These are phyloP conservation scores for Colletotrichum cereale DNA, from an alignment of 2,329 filamentous ascomycete species.

Conservation along the genomic window DNA sequence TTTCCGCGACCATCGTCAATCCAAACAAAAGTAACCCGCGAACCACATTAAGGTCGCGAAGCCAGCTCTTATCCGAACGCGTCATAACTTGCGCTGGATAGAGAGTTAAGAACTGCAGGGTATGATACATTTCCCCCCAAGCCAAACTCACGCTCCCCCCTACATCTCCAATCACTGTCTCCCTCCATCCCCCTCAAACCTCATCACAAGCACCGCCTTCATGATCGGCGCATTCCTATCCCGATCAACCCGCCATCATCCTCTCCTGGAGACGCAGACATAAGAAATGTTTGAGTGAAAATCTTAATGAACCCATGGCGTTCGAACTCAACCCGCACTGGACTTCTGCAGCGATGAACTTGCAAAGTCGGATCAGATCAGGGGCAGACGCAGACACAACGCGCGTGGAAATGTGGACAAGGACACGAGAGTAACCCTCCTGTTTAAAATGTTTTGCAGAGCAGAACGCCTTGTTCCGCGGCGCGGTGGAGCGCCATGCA, in stretches of 20 bases:
- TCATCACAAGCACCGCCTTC: conserved; percentile 11
- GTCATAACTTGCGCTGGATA: conserved; percentile 22
- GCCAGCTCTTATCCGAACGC: conserved; percentile 23
- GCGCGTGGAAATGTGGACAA: conserved; percentile 40
- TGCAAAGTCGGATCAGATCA: conserved; percentile 39
- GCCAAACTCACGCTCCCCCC: conserved; percentile 32
- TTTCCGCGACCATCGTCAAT: conserved; percentile 33
- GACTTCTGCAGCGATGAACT: conserved; percentile 40
- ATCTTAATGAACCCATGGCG: conserved; percentile 35
- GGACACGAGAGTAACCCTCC: conserved; percentile 40
- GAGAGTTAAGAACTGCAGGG: conserved; percentile 37
- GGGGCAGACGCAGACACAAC: conserved; percentile 28
- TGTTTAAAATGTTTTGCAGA: conserved; percentile 40
- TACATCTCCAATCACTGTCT: conserved; percentile 1
- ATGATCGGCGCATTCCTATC: conserved; percentile 22
- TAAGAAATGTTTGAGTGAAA: conserved; percentile 38
- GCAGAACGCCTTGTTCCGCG: conserved; percentile 38
- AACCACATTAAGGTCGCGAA: conserved; percentile 39
- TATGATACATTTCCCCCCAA: conserved; percentile 39
- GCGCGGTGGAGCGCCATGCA: conserved; percentile 27
- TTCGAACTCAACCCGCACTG: conserved; percentile 37
- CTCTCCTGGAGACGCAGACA: conserved; percentile 29
- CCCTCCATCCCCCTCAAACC: neutral
- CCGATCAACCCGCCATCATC: conserved; percentile 18
- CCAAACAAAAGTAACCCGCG: conserved; percentile 18